These are phyloP conservation scores for Haematococcus sp. DNA, from an alignment of 139 green algal genomes.

Conservation along the genomic window DNA sequence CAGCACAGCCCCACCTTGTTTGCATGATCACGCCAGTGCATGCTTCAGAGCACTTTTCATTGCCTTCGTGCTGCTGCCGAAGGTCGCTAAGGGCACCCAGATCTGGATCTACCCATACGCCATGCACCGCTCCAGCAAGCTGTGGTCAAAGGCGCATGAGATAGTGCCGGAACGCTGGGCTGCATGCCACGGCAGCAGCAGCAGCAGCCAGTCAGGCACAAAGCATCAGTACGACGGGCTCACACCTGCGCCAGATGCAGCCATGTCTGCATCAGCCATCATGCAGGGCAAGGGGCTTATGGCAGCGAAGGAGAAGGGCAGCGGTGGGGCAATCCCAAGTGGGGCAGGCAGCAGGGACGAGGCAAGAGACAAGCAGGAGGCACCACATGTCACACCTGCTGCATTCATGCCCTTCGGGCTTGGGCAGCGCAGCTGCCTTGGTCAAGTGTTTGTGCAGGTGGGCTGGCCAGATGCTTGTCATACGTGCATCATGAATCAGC, in stretches of 20 bases:
- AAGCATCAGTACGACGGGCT: too few species aligned
- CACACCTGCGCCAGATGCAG: neutral
- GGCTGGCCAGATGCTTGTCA: neutral
- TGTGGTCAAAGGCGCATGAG: constrained; percentile 12
- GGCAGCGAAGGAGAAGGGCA: too few species aligned
- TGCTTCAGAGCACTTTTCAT: too few species aligned
- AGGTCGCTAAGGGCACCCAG: constrained; percentile 10
- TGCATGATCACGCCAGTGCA: too few species aligned
- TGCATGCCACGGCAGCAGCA: neutral
- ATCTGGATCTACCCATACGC: constrained; percentile 29
- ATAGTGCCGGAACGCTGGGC: constrained; percentile 23
- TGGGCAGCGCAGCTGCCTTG: constrained; percentile 25
- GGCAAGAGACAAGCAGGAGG: neutral
- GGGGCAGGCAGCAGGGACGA: neutral
- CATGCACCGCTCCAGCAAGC: constrained; percentile 22
- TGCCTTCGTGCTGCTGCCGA: too few species aligned
- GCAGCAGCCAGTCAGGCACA: too few species aligned
- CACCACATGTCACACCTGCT: constrained; percentile 6
- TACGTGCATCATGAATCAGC: too few species aligned
- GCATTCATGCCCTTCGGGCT: constrained; percentile 36
- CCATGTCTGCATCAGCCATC: neutral
- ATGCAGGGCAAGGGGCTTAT: neutral
- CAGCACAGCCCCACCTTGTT: too few species aligned
- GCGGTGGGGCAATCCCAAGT: too few species aligned
- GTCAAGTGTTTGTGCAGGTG: constrained; percentile 20